These are phyloP conservation scores for Chalciporus pseudorubinellus DNA, from an alignment of 768 basidiomycete species.

Conservation along the genomic window DNA sequence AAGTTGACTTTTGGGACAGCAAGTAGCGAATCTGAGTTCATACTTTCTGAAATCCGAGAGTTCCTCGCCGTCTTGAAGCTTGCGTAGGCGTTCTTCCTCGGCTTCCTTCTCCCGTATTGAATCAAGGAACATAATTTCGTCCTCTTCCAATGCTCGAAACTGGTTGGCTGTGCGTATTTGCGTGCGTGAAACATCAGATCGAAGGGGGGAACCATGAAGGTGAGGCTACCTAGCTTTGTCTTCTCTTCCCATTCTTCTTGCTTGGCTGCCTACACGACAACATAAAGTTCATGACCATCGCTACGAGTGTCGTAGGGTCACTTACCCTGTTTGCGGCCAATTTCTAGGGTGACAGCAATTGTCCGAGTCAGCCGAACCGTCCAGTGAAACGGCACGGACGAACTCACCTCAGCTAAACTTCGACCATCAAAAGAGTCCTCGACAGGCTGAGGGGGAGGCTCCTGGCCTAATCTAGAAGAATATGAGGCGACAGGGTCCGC, in stretches of 20 bases:
- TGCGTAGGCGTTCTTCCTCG: conserved; percentile 72
- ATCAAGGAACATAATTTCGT: conserved; percentile 87
- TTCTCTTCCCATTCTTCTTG: conserved; percentile 95
- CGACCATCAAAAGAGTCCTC: conserved; percentile 82
- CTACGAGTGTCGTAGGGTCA: conserved; percentile 6
- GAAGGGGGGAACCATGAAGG: not conserved
- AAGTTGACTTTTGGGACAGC: conserved; percentile 10
- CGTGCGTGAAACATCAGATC: conserved; percentile 8
- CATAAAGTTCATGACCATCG: conserved; percentile 8
- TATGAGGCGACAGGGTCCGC: conserved; percentile 4
- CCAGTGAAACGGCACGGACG: conserved; percentile 5
- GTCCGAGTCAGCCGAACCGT: conserved; percentile 10
- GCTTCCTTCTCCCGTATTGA: conserved; percentile 74
- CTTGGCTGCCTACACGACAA: conserved; percentile 77
- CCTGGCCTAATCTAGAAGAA: conserved; percentile 67
- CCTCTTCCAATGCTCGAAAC: conserved; percentile 85
- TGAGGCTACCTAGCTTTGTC: conserved; percentile 59
- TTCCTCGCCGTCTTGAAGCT: conserved; percentile 75
- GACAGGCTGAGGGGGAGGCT: conserved; percentile 71
- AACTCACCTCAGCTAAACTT: conserved; percentile 82
- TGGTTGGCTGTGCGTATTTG: conserved; percentile 61
- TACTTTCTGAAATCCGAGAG: conserved; percentile 78
- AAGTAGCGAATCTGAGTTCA: conserved; percentile 12
- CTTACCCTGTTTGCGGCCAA: conserved; percentile 82
- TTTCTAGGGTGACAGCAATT: conserved; percentile 53